phyloP scores from a whole-genome alignment of 176 grass and related monocot species.

The Aegilops longissima region DNA sequence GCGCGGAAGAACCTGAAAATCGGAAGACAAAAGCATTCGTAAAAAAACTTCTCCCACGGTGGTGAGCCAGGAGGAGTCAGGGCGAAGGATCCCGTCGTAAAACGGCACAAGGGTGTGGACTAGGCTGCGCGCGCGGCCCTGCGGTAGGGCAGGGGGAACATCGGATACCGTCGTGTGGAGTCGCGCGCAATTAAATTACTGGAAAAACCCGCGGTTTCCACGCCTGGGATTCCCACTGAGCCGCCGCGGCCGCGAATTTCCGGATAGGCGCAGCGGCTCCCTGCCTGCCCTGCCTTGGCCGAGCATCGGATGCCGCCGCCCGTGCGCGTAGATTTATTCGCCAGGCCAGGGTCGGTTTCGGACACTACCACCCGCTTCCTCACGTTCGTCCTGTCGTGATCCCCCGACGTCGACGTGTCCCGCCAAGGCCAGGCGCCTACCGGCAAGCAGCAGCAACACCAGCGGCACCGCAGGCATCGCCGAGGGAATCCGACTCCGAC shows the following conservation, averaged over 20 bases:
- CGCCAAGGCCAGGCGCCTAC: not conserved
- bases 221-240: constrained; percentile 47
- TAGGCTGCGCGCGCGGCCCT: no score
- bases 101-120: fast-evolving
- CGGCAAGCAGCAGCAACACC: not conserved
- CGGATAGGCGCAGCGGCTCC: constrained; percentile 9
- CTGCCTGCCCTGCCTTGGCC: not conserved
- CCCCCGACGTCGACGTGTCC: constrained; percentile 25
- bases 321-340: constrained; percentile 29
- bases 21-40: not conserved
- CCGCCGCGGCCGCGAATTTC: constrained; percentile 38
- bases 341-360: not conserved
- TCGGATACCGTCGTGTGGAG: constrained; percentile 45
- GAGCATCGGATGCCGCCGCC: constrained; percentile 43
- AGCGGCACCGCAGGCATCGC: constrained; percentile 2
- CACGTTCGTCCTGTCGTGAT: constrained; percentile 23
- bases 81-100: not conserved
- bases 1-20: not conserved
- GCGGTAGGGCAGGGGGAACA: constrained; percentile 27
- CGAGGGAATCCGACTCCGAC: constrained; percentile 30
- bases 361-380: not conserved
- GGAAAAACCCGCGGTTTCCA: constrained; percentile 23
- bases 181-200: not conserved
- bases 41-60: not conserved
- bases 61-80: not conserved